phyloP scores from a whole-genome alignment of 192 early-diverging fungal genomes.

The Phlyctochytrium planicorne region DNA sequence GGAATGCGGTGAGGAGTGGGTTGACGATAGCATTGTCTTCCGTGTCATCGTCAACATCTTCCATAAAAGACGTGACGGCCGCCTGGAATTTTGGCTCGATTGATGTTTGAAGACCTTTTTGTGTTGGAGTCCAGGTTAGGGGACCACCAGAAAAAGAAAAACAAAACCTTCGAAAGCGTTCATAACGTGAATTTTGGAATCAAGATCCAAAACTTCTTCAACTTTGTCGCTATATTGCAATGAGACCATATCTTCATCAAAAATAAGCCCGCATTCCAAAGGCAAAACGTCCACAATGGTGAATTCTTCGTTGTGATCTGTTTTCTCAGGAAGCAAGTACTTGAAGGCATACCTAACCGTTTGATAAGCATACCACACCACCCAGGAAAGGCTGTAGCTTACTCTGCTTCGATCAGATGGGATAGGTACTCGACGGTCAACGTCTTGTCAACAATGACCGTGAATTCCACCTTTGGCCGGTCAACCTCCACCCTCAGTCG shows the following conservation, averaged over 20 bases:
- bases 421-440: conserved; percentile 65
- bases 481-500: conserved; percentile 2
- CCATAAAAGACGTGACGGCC: background rate
- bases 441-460: conserved; percentile 38
- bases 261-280: conserved; percentile 31
- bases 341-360: conserved; percentile 28
- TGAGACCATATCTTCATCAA: conserved; percentile 28
- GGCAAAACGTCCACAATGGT: conserved; percentile 2
- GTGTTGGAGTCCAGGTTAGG: no score
- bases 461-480: background rate
- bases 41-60: background rate
- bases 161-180: conserved; percentile 32
- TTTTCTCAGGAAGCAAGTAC: conserved; percentile 5
- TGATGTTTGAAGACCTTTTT: no score
- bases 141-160: no score
- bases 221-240: conserved; percentile 30
- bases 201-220: conserved; percentile 29
- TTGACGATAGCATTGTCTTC: background rate
- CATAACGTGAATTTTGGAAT: conserved; percentile 28
- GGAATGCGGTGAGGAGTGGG: background rate
- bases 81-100: conserved; percentile 1
- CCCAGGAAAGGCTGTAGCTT: no score
- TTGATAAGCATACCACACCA: no score
- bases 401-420: conserved; percentile 70
- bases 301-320: background rate